These are phyloP conservation scores for Elsinoe perseae DNA, from an alignment of 2,329 filamentous ascomycete genomes.

Conservation along the genomic window DNA sequence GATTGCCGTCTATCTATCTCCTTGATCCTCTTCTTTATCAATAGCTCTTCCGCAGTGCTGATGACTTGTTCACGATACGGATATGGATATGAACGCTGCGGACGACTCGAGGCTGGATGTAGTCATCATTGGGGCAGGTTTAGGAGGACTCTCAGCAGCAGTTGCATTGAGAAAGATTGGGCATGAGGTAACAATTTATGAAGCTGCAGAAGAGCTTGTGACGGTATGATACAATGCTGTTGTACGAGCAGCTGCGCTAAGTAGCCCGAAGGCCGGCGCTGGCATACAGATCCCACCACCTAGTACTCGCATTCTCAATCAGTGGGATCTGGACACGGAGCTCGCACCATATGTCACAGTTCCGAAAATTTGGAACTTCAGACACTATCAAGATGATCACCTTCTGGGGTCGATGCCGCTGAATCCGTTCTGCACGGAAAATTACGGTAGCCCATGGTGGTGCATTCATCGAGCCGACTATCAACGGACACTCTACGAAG, in stretches of 20 bases:
- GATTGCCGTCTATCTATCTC: background rate
- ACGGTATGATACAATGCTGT: background rate
- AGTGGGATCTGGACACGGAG: conserved; percentile 43
- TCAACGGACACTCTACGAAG: conserved; percentile 44
- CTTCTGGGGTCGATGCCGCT: conserved; percentile 1
- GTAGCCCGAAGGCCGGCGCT: conserved; percentile 39
- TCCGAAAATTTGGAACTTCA: conserved; percentile 39
- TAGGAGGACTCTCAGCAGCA: conserved; percentile 29
- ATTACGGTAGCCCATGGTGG: conserved; percentile 51
- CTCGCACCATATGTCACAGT: conserved; percentile 35
- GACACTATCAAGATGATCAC: background rate
- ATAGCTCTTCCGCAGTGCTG: too few species aligned
- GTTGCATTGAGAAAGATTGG: conserved; percentile 28
- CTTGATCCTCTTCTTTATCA: background rate
- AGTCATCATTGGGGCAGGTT: conserved; percentile 30
- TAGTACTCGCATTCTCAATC: conserved; percentile 42
- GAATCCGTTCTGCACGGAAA: background rate
- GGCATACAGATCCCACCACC: conserved; percentile 48
- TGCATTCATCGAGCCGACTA: conserved; percentile 57
- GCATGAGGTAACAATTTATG: conserved; percentile 29
- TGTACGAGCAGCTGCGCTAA: too few species aligned
- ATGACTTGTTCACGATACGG: too few species aligned
- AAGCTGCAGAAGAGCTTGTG: conserved; percentile 20
- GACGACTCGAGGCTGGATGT: conserved; percentile 17
- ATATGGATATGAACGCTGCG: too few species aligned